Evolutionary conservation across 768 basidiomycete genomes (phyloP).

Genomic region (Cubamyces lactineus): DNA sequence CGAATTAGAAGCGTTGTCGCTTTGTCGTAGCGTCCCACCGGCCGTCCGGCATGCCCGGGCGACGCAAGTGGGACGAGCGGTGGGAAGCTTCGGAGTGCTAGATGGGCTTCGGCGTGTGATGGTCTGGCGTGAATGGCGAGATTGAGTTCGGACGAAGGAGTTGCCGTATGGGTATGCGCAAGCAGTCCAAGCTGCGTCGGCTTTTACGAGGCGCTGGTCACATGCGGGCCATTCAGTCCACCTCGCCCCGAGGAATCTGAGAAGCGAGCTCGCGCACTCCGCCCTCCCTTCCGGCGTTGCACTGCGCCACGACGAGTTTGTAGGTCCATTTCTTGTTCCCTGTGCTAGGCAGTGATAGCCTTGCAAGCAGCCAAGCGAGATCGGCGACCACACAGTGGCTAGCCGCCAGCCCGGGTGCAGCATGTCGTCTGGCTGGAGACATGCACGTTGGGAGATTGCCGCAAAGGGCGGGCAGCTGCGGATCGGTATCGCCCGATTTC

Average conservation of each 20-base stretch:
- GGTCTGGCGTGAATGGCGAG: conserved; percentile 1
- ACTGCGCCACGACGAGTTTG: not conserved
- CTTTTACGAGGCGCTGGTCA: not conserved
- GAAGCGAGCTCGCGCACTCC: not conserved
- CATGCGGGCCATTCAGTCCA: not conserved
- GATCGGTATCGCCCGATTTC: not conserved
- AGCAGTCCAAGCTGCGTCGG: not conserved
- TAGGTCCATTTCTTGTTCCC: conserved; percentile 1
- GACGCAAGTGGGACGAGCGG: not conserved
- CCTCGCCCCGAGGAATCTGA: not conserved
- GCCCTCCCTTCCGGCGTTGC: not conserved
- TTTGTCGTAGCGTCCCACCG: not conserved
- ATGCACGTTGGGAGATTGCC: not conserved
- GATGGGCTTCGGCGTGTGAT: not conserved
- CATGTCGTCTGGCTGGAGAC: not conserved
- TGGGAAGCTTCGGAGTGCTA: not conserved
- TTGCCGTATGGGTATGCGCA: not conserved
- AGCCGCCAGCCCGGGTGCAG: not conserved
- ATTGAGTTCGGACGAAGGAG: not conserved
- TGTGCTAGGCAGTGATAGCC: too few relatives aligned
- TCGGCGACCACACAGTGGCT: too few relatives aligned
- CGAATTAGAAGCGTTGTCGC: not conserved
- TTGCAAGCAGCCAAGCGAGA: too few relatives aligned
- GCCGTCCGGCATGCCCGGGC: not conserved
- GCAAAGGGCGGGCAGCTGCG: not conserved